Percentiles rank a stretch among this genome's conserved stretches.
These are phyloP conservation scores for Botrytis cinerea DNA, from an alignment of 2,329 filamentous ascomycete species.

Conservation along the genomic window DNA sequence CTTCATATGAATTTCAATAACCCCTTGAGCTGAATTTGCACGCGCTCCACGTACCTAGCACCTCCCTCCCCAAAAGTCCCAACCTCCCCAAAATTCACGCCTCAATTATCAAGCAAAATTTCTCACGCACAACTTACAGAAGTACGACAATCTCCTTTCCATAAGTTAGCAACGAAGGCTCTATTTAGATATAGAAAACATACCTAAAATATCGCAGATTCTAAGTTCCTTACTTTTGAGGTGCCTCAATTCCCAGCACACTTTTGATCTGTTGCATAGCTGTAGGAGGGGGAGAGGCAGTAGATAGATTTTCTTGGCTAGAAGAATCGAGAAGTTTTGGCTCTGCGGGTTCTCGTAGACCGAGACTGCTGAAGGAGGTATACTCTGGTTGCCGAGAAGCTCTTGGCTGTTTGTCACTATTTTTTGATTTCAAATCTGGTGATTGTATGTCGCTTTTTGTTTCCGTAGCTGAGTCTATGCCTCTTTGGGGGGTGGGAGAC, in stretches of 20 bases:
- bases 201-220: not conserved
- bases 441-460: not conserved
- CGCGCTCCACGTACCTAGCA: not conserved
- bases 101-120: not conserved
- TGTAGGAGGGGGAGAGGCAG: not conserved
- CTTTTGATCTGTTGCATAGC: not conserved
- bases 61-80: not conserved
- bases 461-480: not conserved
- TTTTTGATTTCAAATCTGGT: not conserved
- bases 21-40: not conserved
- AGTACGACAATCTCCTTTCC: not conserved
- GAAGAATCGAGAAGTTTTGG: not conserved
- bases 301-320: not conserved
- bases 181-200: not conserved
- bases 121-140: not conserved
- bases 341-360: not conserved
- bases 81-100: not conserved
- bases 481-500: no score
- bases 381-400: not conserved
- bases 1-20: not conserved
- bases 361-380: slow-evolving; percentile 10
- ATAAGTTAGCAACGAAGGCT: not conserved
- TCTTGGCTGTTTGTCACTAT: not conserved
- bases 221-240: slow-evolving; percentile 5
- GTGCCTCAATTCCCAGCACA: not conserved